Percentiles rank a stretch among this genome's conserved stretches.
These are phyloP conservation scores for Malus hybrid DNA, from an alignment of 331 rosid genomes.

Conservation along the genomic window DNA sequence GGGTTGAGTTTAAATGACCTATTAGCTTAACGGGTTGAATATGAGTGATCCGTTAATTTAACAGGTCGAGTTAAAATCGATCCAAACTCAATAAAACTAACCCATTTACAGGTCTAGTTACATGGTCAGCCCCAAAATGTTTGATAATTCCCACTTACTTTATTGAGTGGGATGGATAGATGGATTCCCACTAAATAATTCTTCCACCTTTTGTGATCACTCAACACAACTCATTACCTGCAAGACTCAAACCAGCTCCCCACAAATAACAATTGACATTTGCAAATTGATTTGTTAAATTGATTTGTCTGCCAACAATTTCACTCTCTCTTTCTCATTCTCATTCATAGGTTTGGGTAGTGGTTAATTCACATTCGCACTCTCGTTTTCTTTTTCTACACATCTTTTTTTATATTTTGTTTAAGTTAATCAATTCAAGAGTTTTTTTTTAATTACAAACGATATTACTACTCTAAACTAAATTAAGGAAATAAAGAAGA, in stretches of 20 bases:
- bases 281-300: background rate
- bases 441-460: no score
- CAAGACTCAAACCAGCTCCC: background rate
- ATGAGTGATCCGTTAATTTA: no score
- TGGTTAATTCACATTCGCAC: no score
- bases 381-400: no score
- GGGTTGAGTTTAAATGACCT: no score
- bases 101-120: background rate
- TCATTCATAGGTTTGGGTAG: no score
- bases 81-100: no score
- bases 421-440: no score
- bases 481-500: no score
- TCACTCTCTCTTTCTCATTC: background rate
- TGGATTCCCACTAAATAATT: slow-evolving; percentile 25
- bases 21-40: no score
- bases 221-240: background rate
- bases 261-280: background rate
- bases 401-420: no score
- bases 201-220: background rate
- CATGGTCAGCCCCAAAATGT: slow-evolving; percentile 16
- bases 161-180: slow-evolving; percentile 16
- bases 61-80: fast-evolving
- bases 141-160: slow-evolving; percentile 14
- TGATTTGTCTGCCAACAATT: background rate
- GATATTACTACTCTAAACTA: no score